Conservation (phyloP, 768 basidiomycete species). For the Kwoniella bestiolae region DNA sequence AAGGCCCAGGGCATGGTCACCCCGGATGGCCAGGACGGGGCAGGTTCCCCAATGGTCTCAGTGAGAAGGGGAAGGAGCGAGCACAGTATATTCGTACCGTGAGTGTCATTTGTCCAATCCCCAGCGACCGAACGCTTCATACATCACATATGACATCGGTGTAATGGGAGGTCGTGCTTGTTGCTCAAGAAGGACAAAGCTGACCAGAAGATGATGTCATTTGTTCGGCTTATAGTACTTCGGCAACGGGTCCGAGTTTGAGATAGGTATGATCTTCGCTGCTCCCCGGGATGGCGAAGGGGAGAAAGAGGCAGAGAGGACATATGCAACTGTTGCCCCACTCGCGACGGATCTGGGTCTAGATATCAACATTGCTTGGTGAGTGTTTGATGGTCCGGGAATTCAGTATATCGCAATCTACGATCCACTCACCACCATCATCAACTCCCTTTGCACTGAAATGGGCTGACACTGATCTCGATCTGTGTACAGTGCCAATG, state of each 20-base stretch:
- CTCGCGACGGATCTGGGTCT: conserved; percentile 31
- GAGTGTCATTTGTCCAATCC: background rate
- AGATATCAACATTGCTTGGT: conserved; percentile 32
- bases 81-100: conserved; percentile 35
- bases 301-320: conserved; percentile 31
- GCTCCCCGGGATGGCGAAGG: conserved; percentile 26
- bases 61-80: conserved; percentile 31
- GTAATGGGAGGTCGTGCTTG: background rate
- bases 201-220: background rate
- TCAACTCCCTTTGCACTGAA: too few relatives aligned
- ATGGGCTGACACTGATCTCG: too few relatives aligned
- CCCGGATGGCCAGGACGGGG: background rate
- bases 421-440: background rate
- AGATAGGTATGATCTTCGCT: conserved; percentile 39
- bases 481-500: conserved; percentile 22
- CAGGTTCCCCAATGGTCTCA: conserved; percentile 29
- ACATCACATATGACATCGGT: too few relatives aligned
- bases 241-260: conserved; percentile 33
- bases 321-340: conserved; percentile 40
- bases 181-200: background rate
- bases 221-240: conserved; percentile 25
- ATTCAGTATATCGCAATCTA: too few relatives aligned
- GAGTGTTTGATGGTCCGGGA: too few relatives aligned
- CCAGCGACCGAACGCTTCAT: too few relatives aligned
- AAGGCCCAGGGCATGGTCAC: conserved; percentile 2